These are phyloP conservation scores for Boletus tylopilopsis DNA, from an alignment of 768 basidiomycete species.

Conservation along the genomic window DNA sequence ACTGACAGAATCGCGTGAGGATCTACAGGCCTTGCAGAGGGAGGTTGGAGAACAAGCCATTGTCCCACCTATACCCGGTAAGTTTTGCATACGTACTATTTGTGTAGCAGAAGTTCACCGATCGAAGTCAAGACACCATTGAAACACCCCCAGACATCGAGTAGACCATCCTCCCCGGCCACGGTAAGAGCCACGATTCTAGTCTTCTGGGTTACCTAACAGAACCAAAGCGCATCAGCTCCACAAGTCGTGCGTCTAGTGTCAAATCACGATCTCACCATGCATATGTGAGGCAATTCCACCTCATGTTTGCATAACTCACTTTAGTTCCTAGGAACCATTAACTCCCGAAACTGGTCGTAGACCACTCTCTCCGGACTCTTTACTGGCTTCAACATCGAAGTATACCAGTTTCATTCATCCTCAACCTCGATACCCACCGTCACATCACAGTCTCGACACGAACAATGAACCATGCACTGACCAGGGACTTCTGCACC, in stretches of 20 bases:
- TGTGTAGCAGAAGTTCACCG: slow-evolving; percentile 1
- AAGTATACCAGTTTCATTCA: slow-evolving; percentile 26
- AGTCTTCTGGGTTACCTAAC: slow-evolving; percentile 26
- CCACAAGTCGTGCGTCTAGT: slow-evolving; percentile 33
- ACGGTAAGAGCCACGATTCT: slow-evolving; percentile 37
- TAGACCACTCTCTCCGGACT: slow-evolving; percentile 42
- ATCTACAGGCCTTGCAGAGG: slow-evolving; percentile 61
- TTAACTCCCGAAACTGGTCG: slow-evolving; percentile 43
- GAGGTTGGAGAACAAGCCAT: slow-evolving; percentile 74
- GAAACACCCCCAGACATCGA: slow-evolving; percentile 40
- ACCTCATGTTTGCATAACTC: slow-evolving; percentile 3
- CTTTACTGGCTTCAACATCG: slow-evolving; percentile 23
- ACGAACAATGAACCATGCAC: slow-evolving; percentile 41
- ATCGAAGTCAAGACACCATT: slow-evolving; percentile 32
- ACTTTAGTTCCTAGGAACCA: slow-evolving; percentile 34
- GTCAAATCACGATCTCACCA: slow-evolving; percentile 30
- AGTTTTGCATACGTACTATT: background rate
- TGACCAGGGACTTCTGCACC: slow-evolving; percentile 24
- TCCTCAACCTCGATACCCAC: slow-evolving; percentile 23
- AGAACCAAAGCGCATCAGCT: slow-evolving; percentile 21
- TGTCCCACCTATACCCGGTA: slow-evolving; percentile 44
- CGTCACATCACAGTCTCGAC: slow-evolving; percentile 36
- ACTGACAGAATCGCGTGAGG: slow-evolving; percentile 73
- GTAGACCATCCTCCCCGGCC: slow-evolving; percentile 40
- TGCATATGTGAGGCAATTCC: slow-evolving; percentile 31